phyloP scores from a whole-genome alignment of 352 stramenopile genomes.

The Pythium guiyangense region DNA sequence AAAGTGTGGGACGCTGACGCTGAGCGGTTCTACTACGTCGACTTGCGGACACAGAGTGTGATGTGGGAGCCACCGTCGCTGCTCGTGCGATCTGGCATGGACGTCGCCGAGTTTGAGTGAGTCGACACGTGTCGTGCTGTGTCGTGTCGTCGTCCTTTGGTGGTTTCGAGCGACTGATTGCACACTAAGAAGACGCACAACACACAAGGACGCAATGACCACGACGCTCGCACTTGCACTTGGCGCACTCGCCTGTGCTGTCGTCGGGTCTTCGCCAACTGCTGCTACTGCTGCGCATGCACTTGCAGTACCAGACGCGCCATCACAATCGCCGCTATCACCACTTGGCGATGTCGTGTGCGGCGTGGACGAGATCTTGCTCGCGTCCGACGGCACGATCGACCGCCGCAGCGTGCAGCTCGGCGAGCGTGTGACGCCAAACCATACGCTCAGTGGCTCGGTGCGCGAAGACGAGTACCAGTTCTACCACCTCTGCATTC shows the following conservation, averaged over 20 bases:
- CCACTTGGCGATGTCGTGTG: slow-evolving; percentile 17
- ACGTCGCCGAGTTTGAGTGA: slow-evolving; percentile 26
- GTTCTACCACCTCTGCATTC: too few species aligned
- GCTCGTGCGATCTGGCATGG: slow-evolving; percentile 14
- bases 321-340: too few species aligned
- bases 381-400: slow-evolving; percentile 64
- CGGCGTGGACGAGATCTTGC: slow-evolving; percentile 61
- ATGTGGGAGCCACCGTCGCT: slow-evolving; percentile 56
- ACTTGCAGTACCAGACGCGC: too few species aligned
- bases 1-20: slow-evolving; percentile 44
- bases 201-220: too few species aligned
- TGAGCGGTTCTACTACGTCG: slow-evolving; percentile 67
- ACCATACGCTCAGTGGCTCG: too few species aligned
- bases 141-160: too few species aligned
- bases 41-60: slow-evolving; percentile 51
- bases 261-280: too few species aligned
- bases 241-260: not conserved
- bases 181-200: too few species aligned
- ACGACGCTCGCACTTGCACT: not conserved
- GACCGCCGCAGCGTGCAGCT: slow-evolving; percentile 33
- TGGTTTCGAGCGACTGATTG: too few species aligned
- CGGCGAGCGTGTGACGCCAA: slow-evolving; percentile 44
- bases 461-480: too few species aligned
- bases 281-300: slow-evolving; percentile 3
- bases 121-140: not conserved